Base-by-base conservation (phyloP, 1,284 basidiomycete species). In the Sanghuangporus baumii region DNA sequence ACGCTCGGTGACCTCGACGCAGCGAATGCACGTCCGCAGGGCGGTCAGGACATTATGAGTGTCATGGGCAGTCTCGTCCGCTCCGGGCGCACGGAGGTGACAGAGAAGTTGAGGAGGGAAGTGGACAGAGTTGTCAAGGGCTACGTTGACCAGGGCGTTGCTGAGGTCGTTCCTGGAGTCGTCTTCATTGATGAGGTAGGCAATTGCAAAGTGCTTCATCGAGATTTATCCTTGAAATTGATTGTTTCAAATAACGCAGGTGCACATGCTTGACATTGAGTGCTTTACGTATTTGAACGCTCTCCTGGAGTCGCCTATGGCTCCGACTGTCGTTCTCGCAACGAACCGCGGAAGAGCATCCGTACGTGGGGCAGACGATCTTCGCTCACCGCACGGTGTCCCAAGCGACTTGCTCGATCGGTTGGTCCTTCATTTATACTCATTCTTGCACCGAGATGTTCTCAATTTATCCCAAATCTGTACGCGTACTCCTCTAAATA, bases 211-310 rank as follows among this genome's bases (percentile, higher is more conserved):
- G 34, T 41, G 26, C 47, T 43, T 37, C n/a, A 31, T n/a, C 18
- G 43, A 26, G 7, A 18, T 54, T 16, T 34, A 18, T 48, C 41
- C 18, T 11, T 12, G 23, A 18, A 18, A 18, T 43, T 59, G 31
- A 59, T 55, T 16, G 18, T 11, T 26, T n/a, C 37, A 36, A n/a
- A n/a, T 46, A 18, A 46, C 9, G 9, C 69, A 96, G 94, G 95
- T 98, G 20, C 96, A 99, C 79, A 98, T 98, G 96, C 88, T 99
- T 67, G 96, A 99, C 75, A 96, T 98, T 73, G 97, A 99, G 75
- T 98, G 96, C 76, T 99, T 98, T 80, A 98, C 96, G 7, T 99
- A 97, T 77, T 84, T 99, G 57, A 99, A 99, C 76, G 90, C 95
- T 12, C 85, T 98, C 7, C 82, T 99, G 60, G 96, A 99, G 75